Conservation (phyloP, 2,329 filamentous ascomycete species). For the Sarocladium oryzae region DNA sequence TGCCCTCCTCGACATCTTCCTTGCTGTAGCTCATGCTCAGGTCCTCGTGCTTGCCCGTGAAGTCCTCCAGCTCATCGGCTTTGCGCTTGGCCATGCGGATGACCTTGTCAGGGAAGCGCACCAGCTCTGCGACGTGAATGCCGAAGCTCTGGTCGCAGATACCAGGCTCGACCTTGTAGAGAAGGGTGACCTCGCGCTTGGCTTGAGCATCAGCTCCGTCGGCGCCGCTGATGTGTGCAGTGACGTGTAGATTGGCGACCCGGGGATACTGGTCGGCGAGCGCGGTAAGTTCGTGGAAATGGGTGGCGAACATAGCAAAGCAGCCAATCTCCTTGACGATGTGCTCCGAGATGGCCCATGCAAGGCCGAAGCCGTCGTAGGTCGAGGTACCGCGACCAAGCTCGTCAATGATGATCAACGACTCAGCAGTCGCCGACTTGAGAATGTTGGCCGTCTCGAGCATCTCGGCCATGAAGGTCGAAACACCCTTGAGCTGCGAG, state of each 20-base stretch:
- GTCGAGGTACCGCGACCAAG: constrained; percentile 94
- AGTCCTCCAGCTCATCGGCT: constrained; percentile 96
- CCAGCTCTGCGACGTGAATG: constrained; percentile 95
- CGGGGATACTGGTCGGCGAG: constrained; percentile 80
- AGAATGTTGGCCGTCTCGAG: constrained; percentile 97
- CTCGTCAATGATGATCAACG: constrained; percentile 97
- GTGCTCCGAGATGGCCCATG: constrained; percentile 97
- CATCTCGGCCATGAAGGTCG: constrained; percentile 99
- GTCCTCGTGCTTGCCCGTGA: constrained; percentile 70
- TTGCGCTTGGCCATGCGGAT: constrained; percentile 99
- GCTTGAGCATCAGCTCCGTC: constrained; percentile 34
- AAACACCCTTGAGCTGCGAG: constrained; percentile 94
- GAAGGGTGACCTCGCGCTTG: constrained; percentile 81
- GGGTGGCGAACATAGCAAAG: constrained; percentile 91
- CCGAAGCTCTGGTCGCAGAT: constrained; percentile 97
- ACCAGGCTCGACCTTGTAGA: constrained; percentile 94
- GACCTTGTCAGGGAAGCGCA: constrained; percentile 93
- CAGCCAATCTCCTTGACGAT: constrained; percentile 93
- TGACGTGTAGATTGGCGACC: constrained; percentile 90
- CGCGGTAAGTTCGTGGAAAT: constrained; percentile 96
- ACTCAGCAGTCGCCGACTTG: constrained; percentile 91
- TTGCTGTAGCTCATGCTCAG: constrained; percentile 60
- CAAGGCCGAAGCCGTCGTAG: constrained; percentile 97
- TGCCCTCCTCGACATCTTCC: constrained; percentile 85
- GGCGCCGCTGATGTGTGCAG: constrained; percentile 73